These are phyloP conservation scores for Yamadazyma songkhlaensis DNA, from an alignment of 1,139 yeast genomes.

Conservation along the genomic window DNA sequence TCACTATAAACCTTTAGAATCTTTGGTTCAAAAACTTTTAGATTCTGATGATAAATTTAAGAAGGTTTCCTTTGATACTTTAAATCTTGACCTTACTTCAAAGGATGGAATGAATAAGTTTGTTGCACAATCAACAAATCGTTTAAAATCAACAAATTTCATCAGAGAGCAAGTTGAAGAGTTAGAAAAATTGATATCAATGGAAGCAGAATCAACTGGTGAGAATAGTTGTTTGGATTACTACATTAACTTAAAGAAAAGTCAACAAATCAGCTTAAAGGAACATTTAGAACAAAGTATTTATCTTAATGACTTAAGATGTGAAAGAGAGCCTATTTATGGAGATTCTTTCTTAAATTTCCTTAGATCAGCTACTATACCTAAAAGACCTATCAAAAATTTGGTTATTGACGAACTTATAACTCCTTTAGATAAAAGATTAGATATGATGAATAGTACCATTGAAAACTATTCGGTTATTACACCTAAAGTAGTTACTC, in stretches of 20 bases:
- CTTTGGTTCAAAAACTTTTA: slow-evolving; percentile 41
- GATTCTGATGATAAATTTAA: slow-evolving; percentile 18
- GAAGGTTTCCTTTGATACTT: slow-evolving; percentile 48
- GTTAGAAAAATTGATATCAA: slow-evolving; percentile 34
- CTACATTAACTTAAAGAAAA: slow-evolving; percentile 53
- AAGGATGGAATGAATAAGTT: slow-evolving; percentile 48
- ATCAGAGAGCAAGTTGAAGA: slow-evolving; percentile 43
- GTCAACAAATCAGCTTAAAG: slow-evolving; percentile 48
- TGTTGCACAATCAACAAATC: slow-evolving; percentile 44
- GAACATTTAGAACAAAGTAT: slow-evolving; percentile 54
- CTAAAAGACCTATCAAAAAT: slow-evolving; percentile 9
- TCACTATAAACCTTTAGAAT: slow-evolving; percentile 43
- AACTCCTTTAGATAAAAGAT: slow-evolving; percentile 41
- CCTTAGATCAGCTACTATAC: slow-evolving; percentile 17
- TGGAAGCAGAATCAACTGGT: slow-evolving; percentile 22
- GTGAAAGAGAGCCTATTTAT: slow-evolving; percentile 54
- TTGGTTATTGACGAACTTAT: slow-evolving; percentile 29
- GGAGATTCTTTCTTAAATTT: slow-evolving; percentile 43
- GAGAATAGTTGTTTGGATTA: slow-evolving; percentile 58
- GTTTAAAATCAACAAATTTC: slow-evolving; percentile 46
- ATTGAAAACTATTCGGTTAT: slow-evolving; percentile 81
- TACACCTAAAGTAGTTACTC: slow-evolving; percentile 81
- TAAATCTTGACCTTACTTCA: slow-evolving; percentile 59
- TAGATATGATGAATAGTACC: slow-evolving; percentile 41
- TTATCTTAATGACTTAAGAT: slow-evolving; percentile 64